Evolutionary conservation across 345 rosid species (phyloP), one percentile per base, ranked within the genome.

Genomic region (Odontarrhena argentea): DNA sequence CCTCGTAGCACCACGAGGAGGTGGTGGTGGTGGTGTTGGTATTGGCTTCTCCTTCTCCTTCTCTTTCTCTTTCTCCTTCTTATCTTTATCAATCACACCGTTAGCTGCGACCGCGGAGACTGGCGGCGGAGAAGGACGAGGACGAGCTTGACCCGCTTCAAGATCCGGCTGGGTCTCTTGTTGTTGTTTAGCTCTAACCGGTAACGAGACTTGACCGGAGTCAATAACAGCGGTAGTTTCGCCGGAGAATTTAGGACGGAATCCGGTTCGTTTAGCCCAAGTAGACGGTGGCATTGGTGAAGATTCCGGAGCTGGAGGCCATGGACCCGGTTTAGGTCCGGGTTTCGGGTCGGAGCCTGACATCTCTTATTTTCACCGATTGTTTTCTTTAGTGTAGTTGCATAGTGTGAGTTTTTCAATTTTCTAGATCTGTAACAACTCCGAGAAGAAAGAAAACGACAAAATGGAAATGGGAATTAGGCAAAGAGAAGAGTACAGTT

Each of bases 241-340:
- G 25, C 98, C 98, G 58, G 98, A 93, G 86, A 90, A 88, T 69
- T 86, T 93, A 44, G 98, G 97, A 5, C 87, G 91, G 65, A 93
- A 93, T 4, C 97, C 97, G 36, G 96, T 94, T 64, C 84, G 76
- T 72, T 90, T 88, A 5, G 99, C 99, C 99, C 99, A 94, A 0
- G 99, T 77, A 63, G 99, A 80, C 2, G 96, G 96, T 68, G 96
- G 91, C 81, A 86, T 63, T 63, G 94, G 74, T n/a, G 96, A 69
- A 0, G 96, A 71, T 14, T 86, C 98, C 5, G 96, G 91, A 49
- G 79, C 62, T 1, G 96, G 92, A 0, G 86, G 94, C 88, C 87
- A 85, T 1, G 87, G 75, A 37, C 86, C 91, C 1, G 86, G 92
- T 63, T 84, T 84, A 18, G 91, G 71, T 7, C 95, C 81, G 79